Percentiles rank a stretch among this genome's conserved stretches.
These are phyloP conservation scores for Sisymbrium irio DNA, from an alignment of 345 rosid genomes.

Conservation along the genomic window DNA sequence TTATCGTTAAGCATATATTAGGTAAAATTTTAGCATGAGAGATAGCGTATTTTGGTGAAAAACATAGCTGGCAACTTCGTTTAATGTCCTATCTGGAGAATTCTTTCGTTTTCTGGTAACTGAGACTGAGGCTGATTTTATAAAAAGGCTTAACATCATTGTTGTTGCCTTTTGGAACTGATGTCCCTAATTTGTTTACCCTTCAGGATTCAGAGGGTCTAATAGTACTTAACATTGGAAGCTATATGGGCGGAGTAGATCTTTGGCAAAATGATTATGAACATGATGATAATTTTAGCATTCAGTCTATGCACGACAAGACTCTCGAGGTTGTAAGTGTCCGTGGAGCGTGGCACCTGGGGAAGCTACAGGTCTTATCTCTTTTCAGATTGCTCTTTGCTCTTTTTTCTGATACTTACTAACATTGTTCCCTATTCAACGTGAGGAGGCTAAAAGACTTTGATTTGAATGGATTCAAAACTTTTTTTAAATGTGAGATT, in stretches of 20 bases:
- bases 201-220: conserved; percentile 75
- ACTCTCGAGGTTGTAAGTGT: conserved; percentile 73
- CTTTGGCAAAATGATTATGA: conserved; percentile 86
- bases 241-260: conserved; percentile 94
- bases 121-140: background rate
- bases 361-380: conserved; percentile 68
- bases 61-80: background rate
- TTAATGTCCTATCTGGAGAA: background rate
- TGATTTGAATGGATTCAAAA: background rate
- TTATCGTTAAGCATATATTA: background rate
- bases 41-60: background rate
- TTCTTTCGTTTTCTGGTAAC: background rate
- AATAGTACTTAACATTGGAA: conserved; percentile 76
- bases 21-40: background rate
- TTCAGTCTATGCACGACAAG: conserved; percentile 76
- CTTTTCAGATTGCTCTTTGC: background rate
- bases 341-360: conserved; percentile 90
- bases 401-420: background rate
- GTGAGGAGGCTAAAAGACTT: background rate
- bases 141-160: background rate
- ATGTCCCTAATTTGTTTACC: background rate
- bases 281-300: conserved; percentile 61
- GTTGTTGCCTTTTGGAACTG: conserved; percentile 3
- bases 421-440: background rate
- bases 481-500: background rate